Percentiles rank a stretch among this genome's conserved stretches.
phyloP scores from a whole-genome alignment of 2,329 filamentous ascomycete genomes.

The Monosporascus ibericus region DNA sequence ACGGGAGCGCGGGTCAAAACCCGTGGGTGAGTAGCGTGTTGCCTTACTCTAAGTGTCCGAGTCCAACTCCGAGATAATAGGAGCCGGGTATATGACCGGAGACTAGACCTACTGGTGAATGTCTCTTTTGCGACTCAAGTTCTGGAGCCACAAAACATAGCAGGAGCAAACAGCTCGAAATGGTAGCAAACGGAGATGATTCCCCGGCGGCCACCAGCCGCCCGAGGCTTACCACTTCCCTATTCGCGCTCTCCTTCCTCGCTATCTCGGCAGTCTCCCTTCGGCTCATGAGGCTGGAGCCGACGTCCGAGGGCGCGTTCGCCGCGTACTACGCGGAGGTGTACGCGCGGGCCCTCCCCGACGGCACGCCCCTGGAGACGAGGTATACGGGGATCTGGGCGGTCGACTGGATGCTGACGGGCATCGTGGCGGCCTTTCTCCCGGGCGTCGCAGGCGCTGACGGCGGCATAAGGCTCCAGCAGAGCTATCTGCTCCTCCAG shows the following conservation, averaged over 20 bases:
- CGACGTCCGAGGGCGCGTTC: not conserved
- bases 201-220: no score
- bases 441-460: not conserved
- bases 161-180: no score
- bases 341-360: not conserved
- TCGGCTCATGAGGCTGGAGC: not conserved
- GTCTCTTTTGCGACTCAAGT: no score
- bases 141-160: no score
- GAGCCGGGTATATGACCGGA: no score
- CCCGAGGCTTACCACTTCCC: no score
- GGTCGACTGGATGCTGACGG: not conserved
- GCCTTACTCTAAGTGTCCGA: no score
- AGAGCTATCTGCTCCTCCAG: constrained; percentile 4
- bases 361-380: not conserved
- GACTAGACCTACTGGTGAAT: no score
- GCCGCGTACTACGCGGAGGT: not conserved
- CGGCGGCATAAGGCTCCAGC: constrained; percentile 1
- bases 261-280: not conserved
- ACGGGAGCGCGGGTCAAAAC: no score
- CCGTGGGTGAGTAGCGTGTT: no score
- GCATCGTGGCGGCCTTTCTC: not conserved
- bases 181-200: no score
- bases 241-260: not conserved
- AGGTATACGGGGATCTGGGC: not conserved
- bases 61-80: no score